Conservation (phyloP, 306 rosid species). For the Cicer cuneatum region DNA sequence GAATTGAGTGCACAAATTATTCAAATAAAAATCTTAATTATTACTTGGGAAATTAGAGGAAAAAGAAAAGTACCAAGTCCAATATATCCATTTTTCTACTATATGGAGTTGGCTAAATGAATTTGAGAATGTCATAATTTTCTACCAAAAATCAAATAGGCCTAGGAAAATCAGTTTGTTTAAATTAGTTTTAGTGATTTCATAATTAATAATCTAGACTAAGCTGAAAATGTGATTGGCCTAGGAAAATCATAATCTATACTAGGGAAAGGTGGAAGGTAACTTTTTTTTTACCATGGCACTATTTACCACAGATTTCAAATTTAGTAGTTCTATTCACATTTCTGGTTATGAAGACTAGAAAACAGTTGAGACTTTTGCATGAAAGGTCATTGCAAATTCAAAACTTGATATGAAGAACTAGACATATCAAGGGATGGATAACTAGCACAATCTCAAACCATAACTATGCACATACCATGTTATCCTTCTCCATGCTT, state of each 20-base stretch:
- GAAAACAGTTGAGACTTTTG: conserved; percentile 1
- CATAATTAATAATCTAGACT: neutral
- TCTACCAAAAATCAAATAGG: neutral
- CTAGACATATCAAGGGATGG: conserved; percentile 38
- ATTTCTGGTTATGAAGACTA: conserved; percentile 20
- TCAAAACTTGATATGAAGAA: conserved; percentile 21
- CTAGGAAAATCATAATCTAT: neutral
- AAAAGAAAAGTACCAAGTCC: too few species aligned
- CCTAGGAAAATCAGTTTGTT: too few species aligned
- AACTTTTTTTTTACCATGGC: neutral
- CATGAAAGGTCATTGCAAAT: conserved; percentile 26
- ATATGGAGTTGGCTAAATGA: too few species aligned
- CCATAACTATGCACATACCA: conserved; percentile 22
- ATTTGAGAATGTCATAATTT: too few species aligned
- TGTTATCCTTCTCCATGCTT: neutral
- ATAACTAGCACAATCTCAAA: conserved; percentile 16
- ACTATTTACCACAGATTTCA: conserved; percentile 22
- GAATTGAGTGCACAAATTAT: neutral
- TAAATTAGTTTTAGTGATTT: too few species aligned
- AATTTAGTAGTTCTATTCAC: neutral
- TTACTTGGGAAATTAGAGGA: too few species aligned
- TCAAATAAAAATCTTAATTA: neutral
- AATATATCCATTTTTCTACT: too few species aligned
- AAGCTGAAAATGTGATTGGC: neutral
- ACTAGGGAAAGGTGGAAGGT: neutral